These are phyloP conservation scores for Candida ponderosae DNA, from an alignment of 805 yeast genomes.

Conservation along the genomic window DNA sequence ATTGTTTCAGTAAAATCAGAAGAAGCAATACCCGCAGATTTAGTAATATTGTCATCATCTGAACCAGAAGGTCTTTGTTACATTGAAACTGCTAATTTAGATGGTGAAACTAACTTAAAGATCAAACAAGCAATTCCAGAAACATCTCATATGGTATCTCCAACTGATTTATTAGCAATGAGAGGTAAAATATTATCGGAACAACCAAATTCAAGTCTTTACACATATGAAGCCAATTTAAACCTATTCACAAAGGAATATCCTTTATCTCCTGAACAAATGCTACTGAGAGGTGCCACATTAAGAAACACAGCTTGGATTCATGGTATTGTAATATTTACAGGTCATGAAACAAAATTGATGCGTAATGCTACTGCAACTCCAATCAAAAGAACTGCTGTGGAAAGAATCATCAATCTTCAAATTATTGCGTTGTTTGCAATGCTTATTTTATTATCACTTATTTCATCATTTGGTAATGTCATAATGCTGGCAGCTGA, in stretches of 20 bases:
- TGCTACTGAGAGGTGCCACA: constrained; percentile 91
- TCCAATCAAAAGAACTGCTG: constrained; percentile 95
- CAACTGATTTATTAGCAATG: constrained; percentile 44
- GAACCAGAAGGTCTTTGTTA: constrained; percentile 98
- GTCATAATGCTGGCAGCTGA: constrained; percentile 61
- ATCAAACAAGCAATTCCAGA: constrained; percentile 84
- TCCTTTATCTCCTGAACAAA: constrained; percentile 83
- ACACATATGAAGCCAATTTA: constrained; percentile 87
- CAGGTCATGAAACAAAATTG: constrained; percentile 96
- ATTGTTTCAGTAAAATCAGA: constrained; percentile 77
- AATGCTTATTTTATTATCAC: constrained; percentile 63
- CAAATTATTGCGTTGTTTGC: constrained; percentile 87
- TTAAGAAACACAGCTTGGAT: constrained; percentile 93
- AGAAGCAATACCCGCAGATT: constrained; percentile 91
- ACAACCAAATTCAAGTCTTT: constrained; percentile 88
- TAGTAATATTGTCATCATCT: constrained; percentile 77
- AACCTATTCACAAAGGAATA: constrained; percentile 48
- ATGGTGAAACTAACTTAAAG: constrained; percentile 95
- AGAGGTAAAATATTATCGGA: constrained; percentile 69
- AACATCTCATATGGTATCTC: constrained; percentile 65
- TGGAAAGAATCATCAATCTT: constrained; percentile 87
- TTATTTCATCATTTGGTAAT: constrained; percentile 84
- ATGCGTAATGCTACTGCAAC: constrained; percentile 99
- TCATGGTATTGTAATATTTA: constrained; percentile 86
- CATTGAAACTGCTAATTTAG: constrained; percentile 94